Evolutionary conservation across 371 early-diverging fungal genomes (phyloP).

Genomic region (Dinochytrium kinnereticum): DNA sequence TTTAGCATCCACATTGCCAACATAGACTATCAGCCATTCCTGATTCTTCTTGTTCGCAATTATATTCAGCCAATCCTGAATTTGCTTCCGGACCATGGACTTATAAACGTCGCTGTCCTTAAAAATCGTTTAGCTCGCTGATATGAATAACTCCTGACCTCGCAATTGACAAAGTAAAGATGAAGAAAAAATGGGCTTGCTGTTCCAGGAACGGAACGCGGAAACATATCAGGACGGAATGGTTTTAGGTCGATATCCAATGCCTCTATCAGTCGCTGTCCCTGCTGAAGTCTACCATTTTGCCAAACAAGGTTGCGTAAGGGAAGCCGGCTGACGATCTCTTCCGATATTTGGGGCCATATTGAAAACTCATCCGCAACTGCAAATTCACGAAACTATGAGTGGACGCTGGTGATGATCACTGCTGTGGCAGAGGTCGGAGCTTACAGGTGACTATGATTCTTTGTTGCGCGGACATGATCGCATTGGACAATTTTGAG

Average conservation of each 20-base stretch:
- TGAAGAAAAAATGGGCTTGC: conserved; percentile 74
- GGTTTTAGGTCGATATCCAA: conserved; percentile 74
- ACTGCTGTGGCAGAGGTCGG: no score
- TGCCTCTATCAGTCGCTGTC: conserved; percentile 49
- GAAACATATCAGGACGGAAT: conserved; percentile 65
- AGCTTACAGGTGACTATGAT: neutral
- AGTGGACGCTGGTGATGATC: neutral
- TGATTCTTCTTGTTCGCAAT: conserved; percentile 80
- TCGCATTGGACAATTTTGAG: neutral
- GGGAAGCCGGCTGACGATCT: conserved; percentile 76
- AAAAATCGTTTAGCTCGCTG: no score
- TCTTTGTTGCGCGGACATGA: neutral
- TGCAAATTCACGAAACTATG: neutral
- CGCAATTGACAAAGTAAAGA: conserved; percentile 81
- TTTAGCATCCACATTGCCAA: conserved; percentile 67
- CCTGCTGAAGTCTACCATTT: conserved; percentile 69
- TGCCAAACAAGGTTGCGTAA: conserved; percentile 85
- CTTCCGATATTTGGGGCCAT: conserved; percentile 41
- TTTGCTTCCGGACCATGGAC: conserved; percentile 70
- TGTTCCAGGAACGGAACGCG: conserved; percentile 61
- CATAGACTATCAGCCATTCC: conserved; percentile 91
- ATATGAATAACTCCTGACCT: conserved; percentile 58
- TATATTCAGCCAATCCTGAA: conserved; percentile 81
- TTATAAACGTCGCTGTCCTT: conserved; percentile 85
- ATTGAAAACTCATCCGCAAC: conserved; percentile 30